Conservation (phyloP, 306 rosid genomes). For the Betula pendula region DNA sequence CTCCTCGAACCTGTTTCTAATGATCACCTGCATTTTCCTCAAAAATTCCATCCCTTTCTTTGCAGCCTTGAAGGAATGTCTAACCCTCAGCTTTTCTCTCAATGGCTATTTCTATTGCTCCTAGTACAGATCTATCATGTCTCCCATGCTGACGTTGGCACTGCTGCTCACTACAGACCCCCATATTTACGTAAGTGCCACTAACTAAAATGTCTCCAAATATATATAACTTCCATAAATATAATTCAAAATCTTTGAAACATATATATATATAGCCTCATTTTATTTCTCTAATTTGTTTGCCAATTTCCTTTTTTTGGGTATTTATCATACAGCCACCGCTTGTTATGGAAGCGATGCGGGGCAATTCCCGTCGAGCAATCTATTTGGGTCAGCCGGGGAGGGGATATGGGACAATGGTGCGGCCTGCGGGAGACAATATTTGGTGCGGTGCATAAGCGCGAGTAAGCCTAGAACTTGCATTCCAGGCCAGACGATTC, state of each 20-base stretch:
- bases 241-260: too few species aligned
- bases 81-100: not conserved
- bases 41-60: too few species aligned
- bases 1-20: too few species aligned
- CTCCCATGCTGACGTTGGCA: slow-evolving; percentile 60
- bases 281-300: too few species aligned
- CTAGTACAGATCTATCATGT: slow-evolving; percentile 21
- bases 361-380: slow-evolving; percentile 54
- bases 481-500: slow-evolving; percentile 48
- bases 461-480: slow-evolving; percentile 48
- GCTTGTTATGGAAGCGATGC: slow-evolving; percentile 50
- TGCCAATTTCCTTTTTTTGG: too few species aligned
- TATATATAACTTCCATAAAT: too few species aligned
- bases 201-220: too few species aligned
- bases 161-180: slow-evolving; percentile 47
- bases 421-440: slow-evolving; percentile 78
- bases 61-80: too few species aligned
- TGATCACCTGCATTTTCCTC: too few species aligned
- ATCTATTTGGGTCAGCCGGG: slow-evolving; percentile 71
- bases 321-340: slow-evolving; percentile 41
- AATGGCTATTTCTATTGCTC: slow-evolving; percentile 13
- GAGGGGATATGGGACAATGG: slow-evolving; percentile 94
- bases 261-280: too few species aligned
- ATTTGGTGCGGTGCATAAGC: slow-evolving; percentile 70
- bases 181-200: slow-evolving; percentile 64